Conservation (phyloP, 2,329 filamentous ascomycete species). For the Pseudogymnoascus sp. region DNA sequence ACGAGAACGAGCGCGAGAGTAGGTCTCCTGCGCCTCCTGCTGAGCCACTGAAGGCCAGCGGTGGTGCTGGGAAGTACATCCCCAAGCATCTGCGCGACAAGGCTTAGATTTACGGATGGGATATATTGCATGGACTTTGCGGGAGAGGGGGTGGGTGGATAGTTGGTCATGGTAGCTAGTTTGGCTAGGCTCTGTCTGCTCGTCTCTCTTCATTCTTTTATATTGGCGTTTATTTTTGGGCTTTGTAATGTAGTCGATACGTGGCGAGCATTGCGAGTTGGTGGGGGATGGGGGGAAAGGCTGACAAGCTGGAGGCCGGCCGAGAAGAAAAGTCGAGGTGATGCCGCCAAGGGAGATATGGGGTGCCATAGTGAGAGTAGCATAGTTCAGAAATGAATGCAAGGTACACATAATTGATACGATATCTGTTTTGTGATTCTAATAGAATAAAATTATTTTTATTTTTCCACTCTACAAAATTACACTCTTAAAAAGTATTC, state of each 20-base stretch:
- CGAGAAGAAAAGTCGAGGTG: background rate
- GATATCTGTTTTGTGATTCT: background rate
- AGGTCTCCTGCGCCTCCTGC: conserved; percentile 36
- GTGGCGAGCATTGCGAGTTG: conserved; percentile 31
- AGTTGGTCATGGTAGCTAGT: background rate
- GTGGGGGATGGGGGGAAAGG: conserved; percentile 1
- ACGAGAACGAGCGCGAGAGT: conserved; percentile 32
- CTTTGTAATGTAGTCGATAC: conserved; percentile 24
- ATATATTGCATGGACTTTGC: background rate
- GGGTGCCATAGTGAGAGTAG: background rate
- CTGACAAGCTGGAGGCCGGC: background rate
- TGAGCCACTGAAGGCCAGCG: conserved; percentile 40
- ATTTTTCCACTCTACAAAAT: background rate
- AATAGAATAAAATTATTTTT: background rate
- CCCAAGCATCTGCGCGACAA: conserved; percentile 40
- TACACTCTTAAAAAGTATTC: no score
- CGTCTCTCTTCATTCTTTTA: background rate
- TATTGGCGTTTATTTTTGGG: conserved; percentile 6
- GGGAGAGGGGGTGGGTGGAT: background rate
- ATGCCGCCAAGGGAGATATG: background rate
- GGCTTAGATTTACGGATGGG: conserved; percentile 6
- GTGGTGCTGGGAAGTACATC: conserved; percentile 53
- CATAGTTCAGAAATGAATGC: background rate
- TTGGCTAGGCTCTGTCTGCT: background rate
- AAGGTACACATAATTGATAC: background rate